Conservation (phyloP, 1,284 basidiomycete genomes). For the Phellopilus nigrolimitatus region DNA sequence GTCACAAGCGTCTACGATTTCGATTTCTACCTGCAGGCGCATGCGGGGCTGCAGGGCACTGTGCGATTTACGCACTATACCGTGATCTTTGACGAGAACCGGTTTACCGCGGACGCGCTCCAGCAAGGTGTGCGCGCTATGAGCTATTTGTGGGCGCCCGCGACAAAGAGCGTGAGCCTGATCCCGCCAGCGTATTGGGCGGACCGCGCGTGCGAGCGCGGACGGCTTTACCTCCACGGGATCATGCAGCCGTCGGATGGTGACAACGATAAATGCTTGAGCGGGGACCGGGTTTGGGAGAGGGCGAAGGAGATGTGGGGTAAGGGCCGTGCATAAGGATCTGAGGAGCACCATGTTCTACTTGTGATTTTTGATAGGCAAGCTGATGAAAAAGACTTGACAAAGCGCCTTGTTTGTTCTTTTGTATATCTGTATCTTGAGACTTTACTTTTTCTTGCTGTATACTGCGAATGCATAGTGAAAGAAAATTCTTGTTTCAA, state of each 20-base stretch:
- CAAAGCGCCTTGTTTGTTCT: too few relatives aligned
- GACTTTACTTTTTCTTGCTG: too few relatives aligned
- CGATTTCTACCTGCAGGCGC: constrained; percentile 76
- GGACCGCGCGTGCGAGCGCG: constrained; percentile 28
- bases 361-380: too few relatives aligned
- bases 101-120: constrained; percentile 55
- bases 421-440: too few relatives aligned
- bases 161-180: constrained; percentile 71
- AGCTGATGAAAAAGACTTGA: too few relatives aligned
- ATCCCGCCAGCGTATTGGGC: constrained; percentile 64
- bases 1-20: constrained; percentile 65
- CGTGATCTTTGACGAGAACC: constrained; percentile 67
- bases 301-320: neutral
- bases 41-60: constrained; percentile 60
- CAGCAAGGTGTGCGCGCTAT: constrained; percentile 60
- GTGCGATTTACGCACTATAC: constrained; percentile 69
- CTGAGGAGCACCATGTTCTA: constrained; percentile 1
- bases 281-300: neutral
- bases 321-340: neutral
- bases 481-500: too few relatives aligned
- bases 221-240: too few relatives aligned
- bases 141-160: constrained; percentile 67
- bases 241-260: constrained; percentile 21
- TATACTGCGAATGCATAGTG: too few relatives aligned
- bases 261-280: neutral